Conservation (phyloP, 257 asterid species). For the Asclepias syriaca region DNA sequence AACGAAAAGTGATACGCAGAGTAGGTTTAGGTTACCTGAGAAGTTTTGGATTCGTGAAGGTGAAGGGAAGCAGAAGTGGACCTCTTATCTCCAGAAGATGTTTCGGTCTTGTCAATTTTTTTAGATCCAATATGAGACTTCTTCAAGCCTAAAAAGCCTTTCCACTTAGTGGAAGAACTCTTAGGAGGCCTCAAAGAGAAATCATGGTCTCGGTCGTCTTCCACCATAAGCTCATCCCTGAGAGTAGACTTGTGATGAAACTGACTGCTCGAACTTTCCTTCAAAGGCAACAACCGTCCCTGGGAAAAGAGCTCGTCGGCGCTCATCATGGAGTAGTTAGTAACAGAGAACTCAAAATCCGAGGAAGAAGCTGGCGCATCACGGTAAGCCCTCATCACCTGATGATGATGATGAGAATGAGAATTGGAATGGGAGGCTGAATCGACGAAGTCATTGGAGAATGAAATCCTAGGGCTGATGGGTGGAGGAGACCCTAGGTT, state of each 20-base stretch:
- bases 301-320: constrained; percentile 85
- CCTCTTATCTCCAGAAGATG: constrained; percentile 27
- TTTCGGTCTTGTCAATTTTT: constrained; percentile 41
- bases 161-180: constrained; percentile 78
- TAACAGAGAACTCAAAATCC: constrained; percentile 78
- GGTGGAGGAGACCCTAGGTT: constrained; percentile 21
- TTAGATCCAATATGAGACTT: constrained; percentile 73
- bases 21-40: constrained; percentile 21
- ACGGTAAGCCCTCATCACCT: constrained; percentile 28
- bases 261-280: constrained; percentile 32
- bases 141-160: constrained; percentile 64
- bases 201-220: constrained; percentile 25
- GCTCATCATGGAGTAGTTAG: constrained; percentile 64
- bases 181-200: constrained; percentile 60
- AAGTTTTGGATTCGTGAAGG: constrained; percentile 30
- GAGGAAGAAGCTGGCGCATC: constrained; percentile 90
- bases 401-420: too few species aligned
- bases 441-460: constrained; percentile 79
- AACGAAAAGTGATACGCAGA: neutral
- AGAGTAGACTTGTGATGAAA: constrained; percentile 30
- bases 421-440: constrained; percentile 25
- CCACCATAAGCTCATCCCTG: constrained; percentile 61
- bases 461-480: constrained; percentile 85
- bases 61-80: constrained; percentile 10
- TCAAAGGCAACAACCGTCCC: constrained; percentile 64